These are phyloP conservation scores for Sphaerosporella brunnea DNA, from an alignment of 495 filamentous ascomycete genomes.

Conservation along the genomic window DNA sequence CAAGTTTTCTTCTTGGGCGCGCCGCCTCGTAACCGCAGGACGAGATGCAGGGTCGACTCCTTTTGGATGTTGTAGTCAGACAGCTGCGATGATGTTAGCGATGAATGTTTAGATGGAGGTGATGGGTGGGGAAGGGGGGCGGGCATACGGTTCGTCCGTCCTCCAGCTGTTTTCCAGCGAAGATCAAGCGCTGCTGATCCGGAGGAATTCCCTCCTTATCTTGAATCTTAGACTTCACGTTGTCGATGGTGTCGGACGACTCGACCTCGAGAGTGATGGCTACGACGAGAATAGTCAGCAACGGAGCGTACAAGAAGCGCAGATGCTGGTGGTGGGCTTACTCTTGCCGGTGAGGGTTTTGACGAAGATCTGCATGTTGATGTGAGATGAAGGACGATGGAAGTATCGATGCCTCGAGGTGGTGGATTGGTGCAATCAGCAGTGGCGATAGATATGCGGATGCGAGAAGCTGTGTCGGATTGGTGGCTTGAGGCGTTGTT, in stretches of 20 bases:
- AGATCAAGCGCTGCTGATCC: slow-evolving; percentile 78
- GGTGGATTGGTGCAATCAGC: too few relatives aligned
- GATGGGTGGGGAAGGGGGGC: background rate
- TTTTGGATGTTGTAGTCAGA: slow-evolving; percentile 93
- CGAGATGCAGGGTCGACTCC: slow-evolving; percentile 74
- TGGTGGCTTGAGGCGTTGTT: too few relatives aligned
- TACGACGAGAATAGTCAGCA: slow-evolving; percentile 1
- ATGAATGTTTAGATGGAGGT: slow-evolving; percentile 38
- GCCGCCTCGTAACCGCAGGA: slow-evolving; percentile 73
- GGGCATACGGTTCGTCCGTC: slow-evolving; percentile 45
- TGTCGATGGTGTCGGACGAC: slow-evolving; percentile 97
- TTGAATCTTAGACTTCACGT: slow-evolving; percentile 94
- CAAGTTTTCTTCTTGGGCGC: slow-evolving; percentile 70
- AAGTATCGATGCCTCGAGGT: too few relatives aligned
- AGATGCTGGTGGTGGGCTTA: slow-evolving; percentile 13
- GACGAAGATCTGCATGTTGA: slow-evolving; percentile 87
- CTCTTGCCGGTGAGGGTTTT: slow-evolving; percentile 46
- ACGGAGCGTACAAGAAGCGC: background rate
- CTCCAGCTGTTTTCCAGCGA: slow-evolving; percentile 80
- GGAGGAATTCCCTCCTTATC: slow-evolving; percentile 86
- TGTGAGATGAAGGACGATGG: too few relatives aligned
- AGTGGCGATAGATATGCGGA: too few relatives aligned
- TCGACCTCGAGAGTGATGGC: slow-evolving; percentile 98
- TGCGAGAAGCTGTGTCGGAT: too few relatives aligned
- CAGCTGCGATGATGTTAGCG: slow-evolving; percentile 40